Conservation (phyloP, 1,139 yeast genomes). For the Meyerozyma carpophila region DNA sequence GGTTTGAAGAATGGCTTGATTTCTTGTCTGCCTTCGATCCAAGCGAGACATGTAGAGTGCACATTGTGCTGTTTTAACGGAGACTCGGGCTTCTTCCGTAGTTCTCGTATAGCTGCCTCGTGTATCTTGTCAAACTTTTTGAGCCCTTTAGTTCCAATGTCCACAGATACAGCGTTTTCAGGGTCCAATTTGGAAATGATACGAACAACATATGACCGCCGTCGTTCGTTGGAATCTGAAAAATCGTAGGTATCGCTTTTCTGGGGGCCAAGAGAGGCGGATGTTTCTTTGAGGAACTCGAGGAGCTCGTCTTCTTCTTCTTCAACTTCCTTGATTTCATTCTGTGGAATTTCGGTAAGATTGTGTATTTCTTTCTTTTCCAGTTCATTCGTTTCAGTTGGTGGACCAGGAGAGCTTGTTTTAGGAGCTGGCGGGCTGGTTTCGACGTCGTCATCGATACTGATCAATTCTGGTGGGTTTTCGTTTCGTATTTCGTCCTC, state of each 20-base stretch:
- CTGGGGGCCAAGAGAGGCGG: neutral
- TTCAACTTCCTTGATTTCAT: neutral
- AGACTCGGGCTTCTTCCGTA: neutral
- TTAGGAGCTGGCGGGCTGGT: too few relatives aligned
- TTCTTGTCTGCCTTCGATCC: slow-evolving; percentile 40
- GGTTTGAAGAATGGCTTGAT: slow-evolving; percentile 38
- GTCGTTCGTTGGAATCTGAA: slow-evolving; percentile 22
- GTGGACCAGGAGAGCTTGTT: too few relatives aligned
- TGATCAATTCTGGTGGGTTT: neutral
- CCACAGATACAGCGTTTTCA: slow-evolving; percentile 12
- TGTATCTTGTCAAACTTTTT: slow-evolving; percentile 18
- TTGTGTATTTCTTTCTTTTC: too few relatives aligned
- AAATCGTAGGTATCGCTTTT: slow-evolving; percentile 14
- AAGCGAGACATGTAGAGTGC: slow-evolving; percentile 22
- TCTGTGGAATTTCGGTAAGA: too few relatives aligned
- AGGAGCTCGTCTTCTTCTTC: slow-evolving; percentile 10
- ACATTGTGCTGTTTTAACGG: slow-evolving; percentile 6
- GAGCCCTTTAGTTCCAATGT: slow-evolving; percentile 30
- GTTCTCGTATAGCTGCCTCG: slow-evolving; percentile 8
- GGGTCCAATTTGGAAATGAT: slow-evolving; percentile 23
- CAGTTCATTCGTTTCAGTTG: too few relatives aligned
- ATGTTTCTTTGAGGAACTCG: slow-evolving; percentile 7
- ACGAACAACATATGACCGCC: slow-evolving; percentile 26
- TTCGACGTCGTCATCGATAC: neutral
- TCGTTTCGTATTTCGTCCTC: neutral